A percentile compares a stretch with the other conserved stretches of the same genome.
Conservation (phyloP, 495 filamentous ascomycete genomes). For the Tuber microsphaerosporum region DNA sequence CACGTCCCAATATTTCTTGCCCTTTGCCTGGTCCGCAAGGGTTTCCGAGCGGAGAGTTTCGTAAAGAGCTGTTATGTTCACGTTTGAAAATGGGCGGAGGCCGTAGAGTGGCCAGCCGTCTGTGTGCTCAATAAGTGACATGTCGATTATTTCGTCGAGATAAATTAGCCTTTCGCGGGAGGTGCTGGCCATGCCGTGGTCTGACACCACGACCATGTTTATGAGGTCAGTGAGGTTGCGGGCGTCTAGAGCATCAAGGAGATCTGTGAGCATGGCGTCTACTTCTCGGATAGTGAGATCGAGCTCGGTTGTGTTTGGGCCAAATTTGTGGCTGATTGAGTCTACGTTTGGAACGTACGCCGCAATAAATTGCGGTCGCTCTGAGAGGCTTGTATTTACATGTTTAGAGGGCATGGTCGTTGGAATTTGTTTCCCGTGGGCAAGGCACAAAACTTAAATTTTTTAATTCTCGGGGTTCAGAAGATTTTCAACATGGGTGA, state of each 20-base stretch:
- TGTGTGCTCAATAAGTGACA: slow-evolving; percentile 64
- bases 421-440: too few relatives aligned
- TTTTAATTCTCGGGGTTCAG: too few relatives aligned
- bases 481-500: too few relatives aligned
- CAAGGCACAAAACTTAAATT: too few relatives aligned
- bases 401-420: too few relatives aligned
- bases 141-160: slow-evolving; percentile 61
- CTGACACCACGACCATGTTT: slow-evolving; percentile 92
- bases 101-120: slow-evolving; percentile 95
- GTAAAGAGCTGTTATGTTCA: slow-evolving; percentile 54
- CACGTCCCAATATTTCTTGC: slow-evolving; percentile 65
- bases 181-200: slow-evolving; percentile 97
- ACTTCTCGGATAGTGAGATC: slow-evolving; percentile 62
- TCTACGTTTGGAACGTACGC: slow-evolving; percentile 94
- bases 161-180: slow-evolving; percentile 75
- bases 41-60: slow-evolving; percentile 47
- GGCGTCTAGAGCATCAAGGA: slow-evolving; percentile 69
- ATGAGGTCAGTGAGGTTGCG: slow-evolving; percentile 82
- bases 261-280: slow-evolving; percentile 65
- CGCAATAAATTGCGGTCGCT: slow-evolving; percentile 80
- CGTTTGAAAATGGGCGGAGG: slow-evolving; percentile 62
- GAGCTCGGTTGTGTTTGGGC: slow-evolving; percentile 91
- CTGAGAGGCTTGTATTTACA: too few relatives aligned
- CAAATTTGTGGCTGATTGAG: slow-evolving; percentile 72
- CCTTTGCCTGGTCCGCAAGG: slow-evolving; percentile 43